Conservation (phyloP, 202 grass and related monocot genomes). For the Brachypodium distachyon region DNA sequence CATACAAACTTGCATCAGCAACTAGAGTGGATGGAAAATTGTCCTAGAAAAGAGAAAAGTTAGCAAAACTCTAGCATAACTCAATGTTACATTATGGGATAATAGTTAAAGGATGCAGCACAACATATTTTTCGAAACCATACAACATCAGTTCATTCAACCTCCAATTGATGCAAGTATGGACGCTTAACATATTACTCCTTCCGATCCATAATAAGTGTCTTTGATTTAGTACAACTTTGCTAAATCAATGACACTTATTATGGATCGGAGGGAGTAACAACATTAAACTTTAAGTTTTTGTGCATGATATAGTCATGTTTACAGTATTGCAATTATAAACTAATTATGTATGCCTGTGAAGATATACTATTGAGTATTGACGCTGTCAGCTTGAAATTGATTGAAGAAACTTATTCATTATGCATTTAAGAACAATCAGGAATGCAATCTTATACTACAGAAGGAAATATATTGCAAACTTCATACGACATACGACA, state of each 20-base stretch:
- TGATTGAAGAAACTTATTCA: background rate
- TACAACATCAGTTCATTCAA: background rate
- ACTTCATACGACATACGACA: background rate
- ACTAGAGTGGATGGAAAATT: background rate
- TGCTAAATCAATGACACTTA: too few species aligned
- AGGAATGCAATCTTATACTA: too few species aligned
- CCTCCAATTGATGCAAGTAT: background rate
- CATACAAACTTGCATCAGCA: slow-evolving; percentile 10
- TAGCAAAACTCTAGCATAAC: background rate
- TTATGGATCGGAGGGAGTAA: too few species aligned
- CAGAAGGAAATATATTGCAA: background rate
- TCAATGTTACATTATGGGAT: background rate
- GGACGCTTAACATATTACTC: too few species aligned
- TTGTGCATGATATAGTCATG: background rate
- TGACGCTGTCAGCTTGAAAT: background rate
- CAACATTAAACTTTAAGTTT: background rate
- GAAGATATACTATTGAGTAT: background rate
- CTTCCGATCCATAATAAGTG: background rate
- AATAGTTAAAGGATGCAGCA: background rate
- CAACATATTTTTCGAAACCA: background rate
- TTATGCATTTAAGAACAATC: background rate
- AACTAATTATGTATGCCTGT: background rate
- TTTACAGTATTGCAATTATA: background rate
- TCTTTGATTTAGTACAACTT: too few species aligned
- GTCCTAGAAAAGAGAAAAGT: slow-evolving; percentile 21